A percentile compares a stretch with the other conserved stretches of the same genome.
Conservation (phyloP, 1,284 basidiomycete species). For the Trichosporon ovoides region DNA sequence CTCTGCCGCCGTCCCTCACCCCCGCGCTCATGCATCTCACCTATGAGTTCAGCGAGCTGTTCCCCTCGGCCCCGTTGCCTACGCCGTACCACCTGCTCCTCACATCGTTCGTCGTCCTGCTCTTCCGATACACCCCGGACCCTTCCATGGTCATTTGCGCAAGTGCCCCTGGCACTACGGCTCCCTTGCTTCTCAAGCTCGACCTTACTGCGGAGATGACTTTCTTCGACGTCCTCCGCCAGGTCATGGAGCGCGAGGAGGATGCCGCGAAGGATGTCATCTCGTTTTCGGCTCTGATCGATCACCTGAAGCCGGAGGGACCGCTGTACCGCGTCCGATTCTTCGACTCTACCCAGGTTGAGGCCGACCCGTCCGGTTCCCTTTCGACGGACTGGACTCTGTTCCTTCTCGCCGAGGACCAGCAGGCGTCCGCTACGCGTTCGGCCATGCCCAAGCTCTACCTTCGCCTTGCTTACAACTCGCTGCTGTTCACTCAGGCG, state of each 20-base stretch:
- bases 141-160: slow-evolving; percentile 90
- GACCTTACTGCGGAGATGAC: slow-evolving; percentile 80
- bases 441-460: slow-evolving; percentile 62
- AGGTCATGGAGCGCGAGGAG: slow-evolving; percentile 60
- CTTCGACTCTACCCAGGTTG: slow-evolving; percentile 70
- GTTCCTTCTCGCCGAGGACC: slow-evolving; percentile 58
- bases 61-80: slow-evolving; percentile 53
- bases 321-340: slow-evolving; percentile 87
- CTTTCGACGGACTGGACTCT: slow-evolving; percentile 89
- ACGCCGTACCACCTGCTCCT: slow-evolving; percentile 89
- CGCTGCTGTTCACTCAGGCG: slow-evolving; percentile 77
- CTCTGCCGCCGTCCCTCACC: slow-evolving; percentile 54
- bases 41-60: slow-evolving; percentile 61
- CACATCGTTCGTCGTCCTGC: slow-evolving; percentile 80
- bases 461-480: slow-evolving; percentile 86
- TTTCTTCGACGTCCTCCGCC: slow-evolving; percentile 79
- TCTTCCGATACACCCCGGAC: slow-evolving; percentile 95
- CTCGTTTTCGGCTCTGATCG: slow-evolving; percentile 74
- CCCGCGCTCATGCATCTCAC: slow-evolving; percentile 53
- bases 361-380: slow-evolving; percentile 71
- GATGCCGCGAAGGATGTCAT: slow-evolving; percentile 80
- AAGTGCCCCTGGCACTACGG: slow-evolving; percentile 66
- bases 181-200: slow-evolving; percentile 79
- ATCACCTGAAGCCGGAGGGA: slow-evolving; percentile 61
- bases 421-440: slow-evolving; percentile 61